Base-by-base conservation (phyloP, 2,329 filamentous ascomycete genomes). In the Epichloe sp. region DNA sequence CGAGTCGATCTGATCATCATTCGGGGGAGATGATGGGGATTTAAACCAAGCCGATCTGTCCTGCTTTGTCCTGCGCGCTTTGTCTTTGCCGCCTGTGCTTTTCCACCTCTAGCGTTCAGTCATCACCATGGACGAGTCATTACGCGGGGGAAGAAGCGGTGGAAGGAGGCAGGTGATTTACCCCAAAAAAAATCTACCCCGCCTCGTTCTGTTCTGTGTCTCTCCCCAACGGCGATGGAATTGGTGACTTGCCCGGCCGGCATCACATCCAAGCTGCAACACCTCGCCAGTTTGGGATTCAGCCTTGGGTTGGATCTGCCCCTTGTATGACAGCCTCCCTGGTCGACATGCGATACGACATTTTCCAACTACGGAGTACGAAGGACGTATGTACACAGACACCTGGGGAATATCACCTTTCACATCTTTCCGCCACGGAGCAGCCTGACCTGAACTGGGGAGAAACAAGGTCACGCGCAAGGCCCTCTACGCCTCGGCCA, bases 371-470 rank as follows among this genome's bases (percentile, higher is more conserved):
- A 19, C 19, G 19, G 19, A 23, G 0, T 23, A 23, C 23, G 23
- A 23, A 23, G 23, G 23, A 23, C 23, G 23, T 2, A 23, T 5
- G 23, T 2, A 7, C 2, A 26, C 23, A 26, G 23, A 26, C 23
- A 19, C 6, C 23, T 26, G 23, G 23, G 23, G 23, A 7, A 7
- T 26, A 26, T 64, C 90, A 88, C 59, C 77, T 90, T 0, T 26
- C 19, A 19, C 81, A 85, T 54, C 0, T 93, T 11, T 94, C 88
- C 63, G 80, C 83, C 6, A 77, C 76, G 5, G 80, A 86, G 56
- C 87, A 91, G 63, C 87, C 88, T 0, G 88, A 93, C 58, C 73
- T 93, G n/a, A 93, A 93, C 67, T 93, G 86, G 86, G 86, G 85
- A 90, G 60, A 2, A 85, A 83, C 21, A 23, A 23, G 21, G 21